phyloP scores from a whole-genome alignment of 805 yeast genomes.

The Cyberlindnera nakhonratchasimensis region DNA sequence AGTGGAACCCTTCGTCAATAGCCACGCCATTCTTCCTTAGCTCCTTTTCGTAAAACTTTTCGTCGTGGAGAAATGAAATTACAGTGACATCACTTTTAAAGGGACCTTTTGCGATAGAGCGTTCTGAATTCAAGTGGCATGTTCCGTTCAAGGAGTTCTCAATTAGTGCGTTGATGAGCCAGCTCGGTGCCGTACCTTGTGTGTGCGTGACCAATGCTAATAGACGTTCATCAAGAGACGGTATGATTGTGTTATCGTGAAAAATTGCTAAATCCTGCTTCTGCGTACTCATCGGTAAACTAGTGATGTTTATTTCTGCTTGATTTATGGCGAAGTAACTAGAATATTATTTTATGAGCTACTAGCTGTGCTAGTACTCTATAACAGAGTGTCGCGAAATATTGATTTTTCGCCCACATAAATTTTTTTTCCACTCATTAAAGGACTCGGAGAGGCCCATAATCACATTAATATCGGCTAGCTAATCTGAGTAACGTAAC shows the following conservation, averaged over 20 bases:
- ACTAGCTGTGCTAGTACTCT: no score
- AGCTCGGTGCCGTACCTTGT: conserved; percentile 57
- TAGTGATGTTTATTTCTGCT: neutral
- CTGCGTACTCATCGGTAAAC: conserved; percentile 36
- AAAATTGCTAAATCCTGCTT: conserved; percentile 57
- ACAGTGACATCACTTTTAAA: conserved; percentile 28
- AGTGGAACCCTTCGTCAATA: conserved; percentile 30
- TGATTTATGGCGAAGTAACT: neutral
- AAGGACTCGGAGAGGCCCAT: no score
- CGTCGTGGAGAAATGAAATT: conserved; percentile 34
- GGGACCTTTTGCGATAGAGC: conserved; percentile 2
- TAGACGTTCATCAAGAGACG: conserved; percentile 28
- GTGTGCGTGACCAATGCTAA: conserved; percentile 35
- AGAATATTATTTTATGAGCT: no score
- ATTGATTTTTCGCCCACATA: conserved; percentile 3
- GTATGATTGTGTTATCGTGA: conserved; percentile 45
- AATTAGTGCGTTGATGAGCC: conserved; percentile 56
- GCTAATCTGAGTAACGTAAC: neutral
- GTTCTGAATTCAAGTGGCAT: conserved; percentile 24
- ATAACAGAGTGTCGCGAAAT: conserved; percentile 10
- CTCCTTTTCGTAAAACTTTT: conserved; percentile 31
- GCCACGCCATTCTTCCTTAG: conserved; percentile 43
- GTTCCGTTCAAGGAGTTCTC: conserved; percentile 40
- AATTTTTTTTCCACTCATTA: conserved; percentile 4
- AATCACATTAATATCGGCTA: neutral